These are phyloP conservation scores for Fragaria iinumae DNA, from an alignment of 306 rosid genomes.

Conservation along the genomic window DNA sequence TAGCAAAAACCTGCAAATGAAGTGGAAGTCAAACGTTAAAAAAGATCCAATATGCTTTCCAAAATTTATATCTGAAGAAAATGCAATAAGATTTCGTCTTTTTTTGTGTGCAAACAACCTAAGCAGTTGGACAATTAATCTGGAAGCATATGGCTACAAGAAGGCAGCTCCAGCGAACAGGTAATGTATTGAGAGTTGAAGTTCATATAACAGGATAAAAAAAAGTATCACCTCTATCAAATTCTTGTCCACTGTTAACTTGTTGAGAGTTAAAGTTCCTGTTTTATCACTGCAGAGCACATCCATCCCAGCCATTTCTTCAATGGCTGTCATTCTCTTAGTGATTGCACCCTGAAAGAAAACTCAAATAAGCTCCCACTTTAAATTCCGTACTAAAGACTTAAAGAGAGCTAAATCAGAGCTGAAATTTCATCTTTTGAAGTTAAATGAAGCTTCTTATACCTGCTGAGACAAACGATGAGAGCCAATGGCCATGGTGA, in stretches of 20 bases:
- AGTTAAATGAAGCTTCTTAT: not conserved
- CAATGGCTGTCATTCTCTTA: constrained; percentile 20
- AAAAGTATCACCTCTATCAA: constrained; percentile 18
- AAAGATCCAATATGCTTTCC: not conserved
- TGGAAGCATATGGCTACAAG: not conserved
- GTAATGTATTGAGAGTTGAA: not conserved
- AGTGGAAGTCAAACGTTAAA: not conserved
- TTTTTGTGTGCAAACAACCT: not conserved
- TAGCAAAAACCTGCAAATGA: constrained; percentile 15
- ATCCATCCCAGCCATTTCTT: constrained; percentile 27
- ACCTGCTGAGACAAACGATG: constrained; percentile 23
- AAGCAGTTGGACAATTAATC: not conserved
- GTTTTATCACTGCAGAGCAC: constrained; percentile 27
- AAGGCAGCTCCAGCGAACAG: not conserved
- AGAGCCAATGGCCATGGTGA: constrained; percentile 27
- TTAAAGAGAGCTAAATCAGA: not conserved
- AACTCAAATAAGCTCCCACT: not conserved
- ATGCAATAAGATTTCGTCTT: not conserved
- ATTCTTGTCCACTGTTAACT: constrained; percentile 25
- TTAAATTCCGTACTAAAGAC: not conserved
- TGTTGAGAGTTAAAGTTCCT: constrained; percentile 24
- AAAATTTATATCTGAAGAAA: not conserved
- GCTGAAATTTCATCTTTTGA: not conserved
- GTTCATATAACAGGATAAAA: not conserved
- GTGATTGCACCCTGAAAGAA: constrained; percentile 17